Percentiles rank a stretch among this genome's conserved stretches.
phyloP scores from a whole-genome alignment of 2,329 filamentous ascomycete species.

The Sarocladium kiliense region DNA sequence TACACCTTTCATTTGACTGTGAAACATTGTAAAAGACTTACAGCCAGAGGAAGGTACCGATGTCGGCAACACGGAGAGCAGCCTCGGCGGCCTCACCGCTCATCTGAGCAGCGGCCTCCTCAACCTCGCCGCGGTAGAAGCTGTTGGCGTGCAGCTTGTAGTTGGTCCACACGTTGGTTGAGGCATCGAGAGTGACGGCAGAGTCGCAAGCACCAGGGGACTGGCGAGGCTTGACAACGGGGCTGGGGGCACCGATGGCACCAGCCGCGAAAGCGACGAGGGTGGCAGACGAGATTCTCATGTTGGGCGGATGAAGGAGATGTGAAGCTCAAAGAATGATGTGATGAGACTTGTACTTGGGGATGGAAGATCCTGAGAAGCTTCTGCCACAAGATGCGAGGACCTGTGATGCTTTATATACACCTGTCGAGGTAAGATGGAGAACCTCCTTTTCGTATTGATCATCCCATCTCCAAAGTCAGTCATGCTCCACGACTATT shows the following conservation, averaged over 20 bases:
- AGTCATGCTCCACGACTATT: background rate
- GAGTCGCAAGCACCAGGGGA: slow-evolving; percentile 26
- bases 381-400: background rate
- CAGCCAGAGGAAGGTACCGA: slow-evolving; percentile 37
- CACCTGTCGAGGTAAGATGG: background rate
- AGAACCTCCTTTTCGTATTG: background rate
- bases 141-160: slow-evolving; percentile 35
- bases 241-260: slow-evolving; percentile 25
- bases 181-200: slow-evolving; percentile 31
- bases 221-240: slow-evolving; percentile 14
- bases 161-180: slow-evolving; percentile 30
- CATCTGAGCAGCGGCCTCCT: slow-evolving; percentile 26
- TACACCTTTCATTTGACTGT: no score
- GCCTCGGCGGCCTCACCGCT: slow-evolving; percentile 23
- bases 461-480: background rate
- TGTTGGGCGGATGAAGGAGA: slow-evolving; percentile 16
- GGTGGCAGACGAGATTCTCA: slow-evolving; percentile 31
- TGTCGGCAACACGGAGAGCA: slow-evolving; percentile 29
- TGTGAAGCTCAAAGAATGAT: background rate
- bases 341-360: background rate
- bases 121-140: slow-evolving; percentile 30
- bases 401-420: background rate
- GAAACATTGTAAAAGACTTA: no score
- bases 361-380: background rate
- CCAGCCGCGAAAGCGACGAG: slow-evolving; percentile 29